Conservation (phyloP, 306 rosid genomes). For the Aeschynomene evenia region DNA sequence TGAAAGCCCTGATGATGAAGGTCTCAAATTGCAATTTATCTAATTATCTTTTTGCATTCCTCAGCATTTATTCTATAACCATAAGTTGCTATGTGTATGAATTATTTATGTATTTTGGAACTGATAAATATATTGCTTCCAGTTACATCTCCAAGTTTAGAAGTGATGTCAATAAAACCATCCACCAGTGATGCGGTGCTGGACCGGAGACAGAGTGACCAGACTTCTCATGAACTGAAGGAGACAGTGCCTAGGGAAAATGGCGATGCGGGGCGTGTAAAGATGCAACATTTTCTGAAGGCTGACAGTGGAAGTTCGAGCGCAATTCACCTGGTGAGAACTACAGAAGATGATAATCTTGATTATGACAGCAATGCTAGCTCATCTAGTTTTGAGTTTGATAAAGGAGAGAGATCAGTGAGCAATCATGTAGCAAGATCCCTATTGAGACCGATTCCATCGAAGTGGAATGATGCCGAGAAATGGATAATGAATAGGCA, state of each 20-base stretch:
- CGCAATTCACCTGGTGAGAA: conserved; percentile 57
- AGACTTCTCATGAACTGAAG: conserved; percentile 38
- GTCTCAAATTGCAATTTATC: conserved; percentile 34
- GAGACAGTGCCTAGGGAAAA: conserved; percentile 52
- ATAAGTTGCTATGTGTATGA: neutral
- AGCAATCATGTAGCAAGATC: conserved; percentile 56
- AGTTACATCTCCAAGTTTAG: conserved; percentile 67
- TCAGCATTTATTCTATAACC: neutral
- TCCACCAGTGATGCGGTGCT: conserved; percentile 31
- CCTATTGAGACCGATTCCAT: conserved; percentile 73
- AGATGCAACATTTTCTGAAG: conserved; percentile 51
- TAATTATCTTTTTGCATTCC: neutral
- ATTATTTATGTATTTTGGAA: neutral
- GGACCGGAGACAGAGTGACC: conserved; percentile 29
- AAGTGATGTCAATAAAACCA: conserved; percentile 43
- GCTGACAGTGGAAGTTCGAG: conserved; percentile 61
- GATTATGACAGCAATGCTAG: conserved; percentile 97
- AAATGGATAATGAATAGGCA: conserved; percentile 92
- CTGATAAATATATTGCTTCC: conserved; percentile 37
- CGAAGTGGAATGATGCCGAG: conserved; percentile 97
- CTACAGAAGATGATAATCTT: conserved; percentile 73
- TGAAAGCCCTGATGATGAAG: conserved; percentile 71
- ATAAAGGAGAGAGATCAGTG: conserved; percentile 73
- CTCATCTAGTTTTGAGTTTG: conserved; percentile 97
- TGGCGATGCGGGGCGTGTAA: conserved; percentile 33